Evolutionary conservation across 768 basidiomycete species (phyloP), one percentile per base, ranked within the genome.

Genomic region (Boletus coccyginus): DNA sequence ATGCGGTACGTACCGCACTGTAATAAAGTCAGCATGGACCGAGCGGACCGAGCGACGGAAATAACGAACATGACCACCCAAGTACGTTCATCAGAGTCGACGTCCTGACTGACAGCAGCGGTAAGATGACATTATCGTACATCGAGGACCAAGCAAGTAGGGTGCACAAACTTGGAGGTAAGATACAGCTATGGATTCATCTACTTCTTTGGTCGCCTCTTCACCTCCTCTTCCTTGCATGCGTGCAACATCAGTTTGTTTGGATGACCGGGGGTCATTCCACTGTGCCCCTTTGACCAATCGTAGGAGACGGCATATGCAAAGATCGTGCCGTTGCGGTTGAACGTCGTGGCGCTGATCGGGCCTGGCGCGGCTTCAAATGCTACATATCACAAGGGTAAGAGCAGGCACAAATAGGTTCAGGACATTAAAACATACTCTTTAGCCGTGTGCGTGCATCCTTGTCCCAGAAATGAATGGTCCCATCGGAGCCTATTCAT

Each of bases 381-480:
- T 10, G 87, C 88, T 88, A 62, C 17, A 56, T 1, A n/a, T 51
- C 31, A 39, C 53, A 24, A 29, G 36, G 19, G 56, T 56, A 17
- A 59, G 53, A 56, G 24, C 27, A 43, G 19, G 48, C 32, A 32
- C 29, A 14, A 27, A 45, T 7, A 16, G 12, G 9, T 6, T 31
- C 40, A 24, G 44, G 13, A 24, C 10, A 35, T 31, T 19, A n/a
- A 45, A 42, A 56, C 60, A 46, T 62, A 94, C 93, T 86, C 76
- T 95, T 97, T 75, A 98, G 81, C 40, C 95, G 87, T 8, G 90
- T 93, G 55, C 94, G 87, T 9, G 90, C 86, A 63, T 95, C 90
- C 74, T 94, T 94, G 73, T 97, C 94, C 94, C 94, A 96, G 72
- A 90, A 92, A 79, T 92, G 89, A 69, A 94, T 86, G 3, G 88